These are phyloP conservation scores for Aspergillus udagawae DNA, from an alignment of 2,329 filamentous ascomycete species.

Conservation along the genomic window DNA sequence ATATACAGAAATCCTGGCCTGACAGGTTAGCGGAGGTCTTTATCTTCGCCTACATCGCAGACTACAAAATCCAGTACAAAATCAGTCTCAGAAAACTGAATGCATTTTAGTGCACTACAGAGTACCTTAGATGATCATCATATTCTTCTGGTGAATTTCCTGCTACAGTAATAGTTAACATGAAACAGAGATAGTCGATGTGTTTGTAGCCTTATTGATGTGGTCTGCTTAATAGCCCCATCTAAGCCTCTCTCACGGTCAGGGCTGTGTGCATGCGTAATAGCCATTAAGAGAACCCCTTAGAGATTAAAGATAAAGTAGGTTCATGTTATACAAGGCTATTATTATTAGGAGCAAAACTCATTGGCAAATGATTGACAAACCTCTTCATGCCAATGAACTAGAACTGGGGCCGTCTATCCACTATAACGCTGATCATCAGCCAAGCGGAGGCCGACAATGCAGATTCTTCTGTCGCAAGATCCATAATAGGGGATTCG, in stretches of 20 bases:
- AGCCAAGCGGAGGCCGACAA: neutral
- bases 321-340: too few species aligned
- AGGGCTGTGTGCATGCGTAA: neutral
- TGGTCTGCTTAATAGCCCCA: neutral
- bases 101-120: neutral
- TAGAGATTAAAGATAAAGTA: too few species aligned
- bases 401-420: too few species aligned
- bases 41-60: too few species aligned
- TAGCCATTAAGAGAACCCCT: too few species aligned
- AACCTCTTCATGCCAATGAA: too few species aligned
- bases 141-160: neutral
- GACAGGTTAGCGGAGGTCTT: too few species aligned
- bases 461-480: neutral
- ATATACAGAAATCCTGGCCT: too few species aligned
- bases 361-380: too few species aligned
- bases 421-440: neutral
- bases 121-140: neutral
- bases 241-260: neutral
- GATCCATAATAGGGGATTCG: neutral
- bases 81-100: too few species aligned
- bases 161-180: neutral
- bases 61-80: too few species aligned
- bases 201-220: neutral
- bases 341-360: too few species aligned
- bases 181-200: neutral